Conservation (phyloP, 1,139 yeast genomes). For the Lizanozyma gosingica region DNA sequence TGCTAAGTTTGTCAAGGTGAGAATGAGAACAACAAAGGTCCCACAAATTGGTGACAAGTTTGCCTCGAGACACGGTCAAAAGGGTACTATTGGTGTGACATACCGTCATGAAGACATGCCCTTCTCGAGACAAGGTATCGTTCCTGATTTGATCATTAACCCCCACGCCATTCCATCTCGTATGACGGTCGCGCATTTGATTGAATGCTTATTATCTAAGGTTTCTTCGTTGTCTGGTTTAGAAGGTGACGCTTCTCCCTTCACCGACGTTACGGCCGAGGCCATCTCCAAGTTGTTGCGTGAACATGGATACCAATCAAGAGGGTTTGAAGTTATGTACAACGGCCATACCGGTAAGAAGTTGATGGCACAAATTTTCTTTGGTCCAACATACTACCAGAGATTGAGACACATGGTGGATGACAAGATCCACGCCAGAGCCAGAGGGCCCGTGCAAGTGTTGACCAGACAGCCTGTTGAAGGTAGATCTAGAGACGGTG, state of each 20-base stretch:
- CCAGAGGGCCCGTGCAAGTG: conserved; percentile 98
- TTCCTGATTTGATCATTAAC: conserved; percentile 93
- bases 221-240: conserved; percentile 92
- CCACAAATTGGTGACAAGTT: conserved; percentile 99
- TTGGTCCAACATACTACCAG: conserved; percentile 98
- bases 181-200: conserved; percentile 99
- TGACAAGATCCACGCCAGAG: conserved; percentile 98
- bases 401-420: conserved; percentile 99
- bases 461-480: conserved; percentile 98
- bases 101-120: conserved; percentile 99
- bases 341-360: conserved; percentile 98
- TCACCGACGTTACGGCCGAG: conserved; percentile 96
- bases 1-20: conserved; percentile 89
- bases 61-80: conserved; percentile 99
- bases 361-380: conserved; percentile 94
- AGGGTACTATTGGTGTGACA: conserved; percentile 99
- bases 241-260: conserved; percentile 99
- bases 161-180: conserved; percentile 99
- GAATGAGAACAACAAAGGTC: conserved; percentile 96
- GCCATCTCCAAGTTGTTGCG: conserved; percentile 86
- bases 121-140: conserved; percentile 90
- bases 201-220: conserved; percentile 92
- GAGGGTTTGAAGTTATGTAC: conserved; percentile 98
- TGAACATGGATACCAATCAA: conserved; percentile 93
- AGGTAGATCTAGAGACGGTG: conserved; percentile 99